Evolutionary conservation across 78 protist genomes (phyloP), one percentile per base, ranked within the genome.

Genomic region (Guillardia theta): DNA sequence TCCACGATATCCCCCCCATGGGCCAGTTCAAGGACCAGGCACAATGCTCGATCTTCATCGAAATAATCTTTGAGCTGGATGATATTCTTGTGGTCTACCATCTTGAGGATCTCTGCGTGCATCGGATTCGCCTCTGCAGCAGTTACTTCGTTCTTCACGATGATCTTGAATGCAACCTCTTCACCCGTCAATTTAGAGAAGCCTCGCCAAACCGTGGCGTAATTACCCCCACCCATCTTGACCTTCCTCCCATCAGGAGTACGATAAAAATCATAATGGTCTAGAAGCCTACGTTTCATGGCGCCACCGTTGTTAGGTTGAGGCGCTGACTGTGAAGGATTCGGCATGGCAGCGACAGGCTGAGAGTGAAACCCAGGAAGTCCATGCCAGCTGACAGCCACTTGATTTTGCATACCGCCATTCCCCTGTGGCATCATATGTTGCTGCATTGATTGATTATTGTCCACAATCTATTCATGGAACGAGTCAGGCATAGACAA

Each of bases 11-110:
- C 88, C 21, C 88, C 88, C 39, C 88, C 88, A 9, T 24, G 36
- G 39, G 88, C 88, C 21, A 78, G 88, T 47, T 78, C 88, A 24
- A 78, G 88, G 53, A 80, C 90, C 21, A 80, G 90, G 50, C 90
- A 80, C 48, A 80, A 48, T 30, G 46, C 90, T 12, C 45, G 21
- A 0, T 39, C 44, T 18, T 39, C 46, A 44, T 80, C 90, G 27
- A 80, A 80, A 37, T 44, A 80, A 1, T 80, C 90, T 48, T 44
- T 44, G 48, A 80, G 90, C 48, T 39, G 53, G 10, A 80, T 80
- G 48, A 80, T 80, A 30, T 80, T 80, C 48, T 80, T 44, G 33
- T 80, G 90, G 90, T 80, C 90, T 5, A 80, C 90, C 83, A 70
- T 70, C 41, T 70, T 70, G 45, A 70, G 83, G 6, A 70, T 24